A percentile compares a stretch with the other conserved stretches of the same genome.
phyloP scores from a whole-genome alignment of 495 filamentous ascomycete species.

The Tuber indicum region DNA sequence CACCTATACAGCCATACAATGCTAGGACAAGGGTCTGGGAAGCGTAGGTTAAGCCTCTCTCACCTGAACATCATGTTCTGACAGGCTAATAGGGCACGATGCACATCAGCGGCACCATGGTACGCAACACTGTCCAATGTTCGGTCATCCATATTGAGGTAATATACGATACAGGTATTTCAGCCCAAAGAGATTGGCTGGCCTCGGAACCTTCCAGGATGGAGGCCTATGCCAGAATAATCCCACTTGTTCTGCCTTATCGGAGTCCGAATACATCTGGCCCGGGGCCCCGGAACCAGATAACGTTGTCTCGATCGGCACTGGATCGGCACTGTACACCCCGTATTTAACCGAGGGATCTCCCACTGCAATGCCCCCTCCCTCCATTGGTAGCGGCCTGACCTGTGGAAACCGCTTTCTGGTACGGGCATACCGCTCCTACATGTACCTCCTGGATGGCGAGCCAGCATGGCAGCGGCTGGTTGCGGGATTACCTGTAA shows the following conservation, averaged over 20 bases:
- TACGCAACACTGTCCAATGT: not conserved
- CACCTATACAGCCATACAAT: not conserved
- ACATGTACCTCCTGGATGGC: constrained; percentile 13
- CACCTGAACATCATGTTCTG: not conserved
- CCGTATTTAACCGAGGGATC: too few species aligned
- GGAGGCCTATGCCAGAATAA: constrained; percentile 44
- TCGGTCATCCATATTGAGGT: too few species aligned
- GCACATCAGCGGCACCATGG: constrained; percentile 30
- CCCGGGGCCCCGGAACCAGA: constrained; percentile 33
- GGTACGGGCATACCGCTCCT: constrained; percentile 6
- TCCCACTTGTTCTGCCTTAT: constrained; percentile 39
- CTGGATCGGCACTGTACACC: constrained; percentile 24
- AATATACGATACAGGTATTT: constrained; percentile 34
- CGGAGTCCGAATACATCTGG: constrained; percentile 40
- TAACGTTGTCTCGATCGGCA: constrained; percentile 44
- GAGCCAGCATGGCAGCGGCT: constrained; percentile 10
- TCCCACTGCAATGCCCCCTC: too few species aligned
- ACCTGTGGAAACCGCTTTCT: constrained; percentile 9
- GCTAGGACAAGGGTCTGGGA: constrained; percentile 22
- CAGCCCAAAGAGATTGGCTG: constrained; percentile 37
- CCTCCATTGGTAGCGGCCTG: too few species aligned
- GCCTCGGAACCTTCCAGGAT: constrained; percentile 44
- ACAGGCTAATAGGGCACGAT: constrained; percentile 24
- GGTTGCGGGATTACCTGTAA: not conserved
- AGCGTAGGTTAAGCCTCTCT: constrained; percentile 15